Base-by-base conservation (phyloP, 805 yeast genomes). In the Saccharomyces paradoxus region DNA sequence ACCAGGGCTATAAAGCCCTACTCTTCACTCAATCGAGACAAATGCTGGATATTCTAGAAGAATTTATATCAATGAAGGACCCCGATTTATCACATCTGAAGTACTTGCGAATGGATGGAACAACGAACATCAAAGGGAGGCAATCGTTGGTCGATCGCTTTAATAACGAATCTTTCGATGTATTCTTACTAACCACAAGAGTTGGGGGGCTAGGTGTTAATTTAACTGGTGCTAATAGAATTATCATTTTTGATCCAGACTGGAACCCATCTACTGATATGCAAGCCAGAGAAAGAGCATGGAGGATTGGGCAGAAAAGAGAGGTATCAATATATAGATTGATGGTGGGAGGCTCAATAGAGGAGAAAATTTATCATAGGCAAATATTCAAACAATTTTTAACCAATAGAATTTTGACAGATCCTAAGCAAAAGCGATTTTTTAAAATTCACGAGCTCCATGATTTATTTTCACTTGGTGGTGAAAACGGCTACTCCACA, bases 251-350 rank as follows among this genome's bases (percentile, higher is more conserved):
- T 67, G 99, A 92, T 64, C 99, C 99, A 0, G 98, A 94, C 70
- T 92, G 99, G 99, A 92, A 92, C 65, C 99, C 99, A 0, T 89
- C 97, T 0, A 94, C 98, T 0, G 99, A 92, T 73, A 78, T 91
- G 56, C 99, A 92, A 70, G 99, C 99, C 0, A 77, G 98, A 56
- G 99, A 92, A 68, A 73, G 99, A 50, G 97, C 98, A 0, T 94
- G 98, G 98, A 77, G 99, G 59, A 76, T 92, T 58, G 99, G 99
- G 1, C 99, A 92, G 69, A 91, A 87, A 66, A 82, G 84, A 55
- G 96, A 91, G 61, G 97, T 92, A 8, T 82, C 90, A 6, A 91
- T 92, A 37, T 94, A 92, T 63, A 74, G 99, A 55, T 74, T 94
- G 47, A 89, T 94, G 88, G 87, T 90, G 48, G 89, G 97, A 1